Evolutionary conservation across 306 rosid species (phyloP), one percentile per base, ranked within the genome.

Genomic region (Pterocarpus santalinus): DNA sequence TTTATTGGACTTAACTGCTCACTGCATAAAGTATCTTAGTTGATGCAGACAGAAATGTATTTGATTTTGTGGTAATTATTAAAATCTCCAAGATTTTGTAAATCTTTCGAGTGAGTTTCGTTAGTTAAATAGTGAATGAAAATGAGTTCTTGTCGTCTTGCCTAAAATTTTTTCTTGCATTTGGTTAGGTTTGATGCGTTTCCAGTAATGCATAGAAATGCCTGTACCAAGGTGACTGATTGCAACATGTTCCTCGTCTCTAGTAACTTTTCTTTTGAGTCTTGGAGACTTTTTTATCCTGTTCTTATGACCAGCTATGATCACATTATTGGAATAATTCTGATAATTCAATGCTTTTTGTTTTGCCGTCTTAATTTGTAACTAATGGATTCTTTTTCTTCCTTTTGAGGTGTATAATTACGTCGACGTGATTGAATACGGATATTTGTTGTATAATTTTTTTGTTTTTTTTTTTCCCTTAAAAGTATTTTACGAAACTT

Each of bases 1-100:
- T 85, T 80, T 65, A 86, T 86, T 86, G 87, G 82, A 78, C 78
- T 84, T 84, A 69, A 49, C 75, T 74, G 68, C 67, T 79, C 80
- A 57, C 78, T 74, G 46, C 73, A 55, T 77, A 77, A 69, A 81
- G 80, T 83, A 63, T 77, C 81, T 81, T 79, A 79, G 86, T 67
- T 81, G 55, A 69, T 70, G 82, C 76, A 65, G 80, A 78, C 68
- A 82, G 43, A 75, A 82, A 52, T 79, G 88, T 84, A 87, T 87
- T 75, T 69, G 82, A 83, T 62, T 84, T 85, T 56, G 60, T 81
- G 82, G 76, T 81, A 81, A 77, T 66, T 82, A 57, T 82, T 82
- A 65, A 44, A 60, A 66, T 33, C 58, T 70, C 72, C 85, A 36
- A 85, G 75, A 71, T 85, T 76, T 74, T 66, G 83, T 36, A 70